Evolutionary conservation across 2,329 filamentous ascomycete species (phyloP), one percentile per base, ranked within the genome.

Genomic region (Paraphoma sp.): DNA sequence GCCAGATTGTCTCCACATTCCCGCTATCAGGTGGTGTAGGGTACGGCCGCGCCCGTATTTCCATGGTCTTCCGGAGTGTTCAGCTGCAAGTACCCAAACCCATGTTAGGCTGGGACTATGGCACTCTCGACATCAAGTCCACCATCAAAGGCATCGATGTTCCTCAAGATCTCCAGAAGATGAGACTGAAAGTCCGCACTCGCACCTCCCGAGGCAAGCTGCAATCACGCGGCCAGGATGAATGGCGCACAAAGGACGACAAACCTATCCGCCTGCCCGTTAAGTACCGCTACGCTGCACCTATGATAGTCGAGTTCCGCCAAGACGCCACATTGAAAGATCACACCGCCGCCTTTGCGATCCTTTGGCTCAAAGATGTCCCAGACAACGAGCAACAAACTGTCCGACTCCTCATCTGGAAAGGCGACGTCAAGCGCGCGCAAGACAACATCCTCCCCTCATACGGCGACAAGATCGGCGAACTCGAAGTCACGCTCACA

Each of bases 21-120:
- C 89, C 90, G 0, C 74, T 93, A 2, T 82, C 86, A 6, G 90
- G 90, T 3, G 90, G 90, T 0, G 83, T 92, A n/a, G 90, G 89
- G 3, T 90, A 86, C 62, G 90, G 90, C 1, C 83, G 88, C 42
- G 83, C 85, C 40, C 81, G 89, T 10, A 82, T 93, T 53, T 91
- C 88, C 14, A 82, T 92, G 79, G 86, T 92, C 2, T 92, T 90
- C 82, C 84, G 90, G 44, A 89, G 87, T 53, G 82, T 92, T 2
- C 83, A 88, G 55, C 74, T 90, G 1, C 82, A 89, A 63, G 76
- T 87, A 1, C 86, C 87, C 1, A 78, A 74, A 6, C 81, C 85
- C 48, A 73, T 88, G 31, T 76, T 86, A 0, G 90, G 90, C 1
- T 92, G 89, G 88, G 86, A 90, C 23, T 89, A 87, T 53, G 90